Base-by-base conservation (phyloP, 768 basidiomycete species). In the Cystobasidium onofrii region DNA sequence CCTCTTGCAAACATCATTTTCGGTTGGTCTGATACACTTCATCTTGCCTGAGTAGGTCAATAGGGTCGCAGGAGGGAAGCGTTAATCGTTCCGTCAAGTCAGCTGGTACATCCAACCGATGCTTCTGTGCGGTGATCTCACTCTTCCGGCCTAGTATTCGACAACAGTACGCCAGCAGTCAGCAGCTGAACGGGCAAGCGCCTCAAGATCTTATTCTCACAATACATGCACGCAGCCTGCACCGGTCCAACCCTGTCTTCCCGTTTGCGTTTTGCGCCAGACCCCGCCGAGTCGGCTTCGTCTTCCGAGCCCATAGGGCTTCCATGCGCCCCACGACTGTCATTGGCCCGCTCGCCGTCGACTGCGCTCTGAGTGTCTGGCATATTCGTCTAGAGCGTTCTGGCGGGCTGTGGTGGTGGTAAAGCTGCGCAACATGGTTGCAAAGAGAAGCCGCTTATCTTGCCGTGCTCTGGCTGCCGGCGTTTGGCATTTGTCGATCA, bases 161-260 rank as follows among this genome's bases (percentile, higher is more conserved):
- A 34, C 29, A 29, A 60, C 9, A 60, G 27, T 60, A n/a, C n/a
- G n/a, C n/a, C n/a, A n/a, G n/a, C n/a, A n/a, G n/a, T n/a, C n/a
- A n/a, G n/a, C n/a, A n/a, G n/a, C n/a, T n/a, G n/a, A n/a, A n/a
- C n/a, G n/a, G n/a, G n/a, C n/a, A n/a, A n/a, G n/a, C n/a, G n/a
- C n/a, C n/a, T n/a, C n/a, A n/a, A n/a, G n/a, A 23, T 60, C 6
- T 60, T 17, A 6, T 6, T 29, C 57, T 4, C 6, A 60, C 57
- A 60, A 34, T 60, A 60, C 57, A 60, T 60, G 57, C 57, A 60
- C 12, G 57, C 57, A 4, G 57, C 33, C 27, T 60, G 57, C 6
- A 60, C 15, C 2, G 57, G 57, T 4, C 57, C 57, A 12, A 60
- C 20, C 57, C 25, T 60, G 17, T 34, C 57, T 29, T 60, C 57